Conservation (phyloP, 2,329 filamentous ascomycete genomes). For the Aspergillus fumigatiaffinis region DNA sequence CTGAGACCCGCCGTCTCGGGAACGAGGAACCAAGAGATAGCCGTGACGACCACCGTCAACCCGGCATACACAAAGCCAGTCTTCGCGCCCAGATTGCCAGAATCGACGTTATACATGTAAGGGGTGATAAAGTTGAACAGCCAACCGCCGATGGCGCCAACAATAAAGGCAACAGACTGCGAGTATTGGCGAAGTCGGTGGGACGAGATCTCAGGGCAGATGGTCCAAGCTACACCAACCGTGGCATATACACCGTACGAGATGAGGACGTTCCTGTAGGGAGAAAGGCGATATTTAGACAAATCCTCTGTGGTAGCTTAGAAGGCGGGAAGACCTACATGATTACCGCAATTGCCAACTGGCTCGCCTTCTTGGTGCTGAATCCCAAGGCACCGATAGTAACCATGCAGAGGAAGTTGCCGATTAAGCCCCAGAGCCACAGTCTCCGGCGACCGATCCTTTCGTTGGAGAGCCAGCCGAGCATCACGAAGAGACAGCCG, state of each 20-base stretch:
- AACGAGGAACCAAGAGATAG: too few species aligned
- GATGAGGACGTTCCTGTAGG: not conserved
- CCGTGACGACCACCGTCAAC: too few species aligned
- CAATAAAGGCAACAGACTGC: not conserved
- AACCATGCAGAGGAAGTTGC: conserved; percentile 10
- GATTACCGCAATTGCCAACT: conserved; percentile 12
- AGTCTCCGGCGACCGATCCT: conserved; percentile 2
- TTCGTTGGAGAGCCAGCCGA: conserved; percentile 1
- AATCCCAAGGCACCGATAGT: conserved; percentile 12
- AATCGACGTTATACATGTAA: conserved; percentile 4
- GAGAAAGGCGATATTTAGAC: too few species aligned
- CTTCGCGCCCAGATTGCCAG: not conserved
- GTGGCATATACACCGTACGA: not conserved
- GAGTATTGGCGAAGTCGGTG: not conserved
- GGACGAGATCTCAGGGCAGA: conserved; percentile 1
- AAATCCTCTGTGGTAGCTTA: too few species aligned
- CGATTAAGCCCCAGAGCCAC: not conserved
- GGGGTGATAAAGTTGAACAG: not conserved
- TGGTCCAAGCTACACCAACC: not conserved
- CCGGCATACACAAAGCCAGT: not conserved
- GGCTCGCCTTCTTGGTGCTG: conserved; percentile 4
- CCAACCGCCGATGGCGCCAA: not conserved
- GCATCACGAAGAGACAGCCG: conserved; percentile 9
- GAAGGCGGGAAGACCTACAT: conserved; percentile 5
- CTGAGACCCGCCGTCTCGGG: too few species aligned